A percentile compares a stretch with the other conserved stretches of the same genome.
Conservation (phyloP, 371 early-diverging fungal species). For the Parasitella parasitica region DNA sequence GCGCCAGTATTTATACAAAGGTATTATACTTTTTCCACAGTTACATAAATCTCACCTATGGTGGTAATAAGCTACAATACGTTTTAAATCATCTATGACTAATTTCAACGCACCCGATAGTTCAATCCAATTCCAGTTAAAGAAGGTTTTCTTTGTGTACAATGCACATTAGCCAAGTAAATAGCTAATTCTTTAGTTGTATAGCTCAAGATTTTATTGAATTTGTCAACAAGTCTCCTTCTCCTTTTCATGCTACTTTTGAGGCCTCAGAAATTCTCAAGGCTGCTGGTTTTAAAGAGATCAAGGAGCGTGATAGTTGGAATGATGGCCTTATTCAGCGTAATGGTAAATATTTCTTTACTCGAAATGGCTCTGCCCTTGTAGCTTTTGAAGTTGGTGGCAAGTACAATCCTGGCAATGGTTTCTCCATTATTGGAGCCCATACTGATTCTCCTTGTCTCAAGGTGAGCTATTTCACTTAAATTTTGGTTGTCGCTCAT, state of each 20-base stretch:
- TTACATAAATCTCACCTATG: background rate
- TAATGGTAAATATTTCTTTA: conserved; percentile 91
- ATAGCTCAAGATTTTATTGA: conserved; percentile 62
- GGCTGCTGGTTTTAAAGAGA: conserved; percentile 79
- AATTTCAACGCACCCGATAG: background rate
- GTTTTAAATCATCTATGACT: background rate
- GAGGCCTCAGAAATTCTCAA: conserved; percentile 65
- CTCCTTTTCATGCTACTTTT: conserved; percentile 94
- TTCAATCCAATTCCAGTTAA: background rate
- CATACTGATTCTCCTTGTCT: conserved; percentile 96
- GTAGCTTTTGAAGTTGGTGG: conserved; percentile 95
- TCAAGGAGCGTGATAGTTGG: conserved; percentile 89
- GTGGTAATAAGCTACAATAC: background rate
- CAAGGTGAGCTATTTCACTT: conserved; percentile 71
- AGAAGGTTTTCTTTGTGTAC: background rate
- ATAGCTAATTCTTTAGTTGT: too few species aligned
- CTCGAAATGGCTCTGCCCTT: conserved; percentile 89
- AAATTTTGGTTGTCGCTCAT: too few species aligned
- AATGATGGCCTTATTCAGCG: conserved; percentile 59
- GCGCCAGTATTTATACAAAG: background rate
- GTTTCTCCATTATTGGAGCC: conserved; percentile 85
- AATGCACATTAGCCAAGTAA: too few species aligned
- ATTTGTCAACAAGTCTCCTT: conserved; percentile 90
- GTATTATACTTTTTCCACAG: background rate
- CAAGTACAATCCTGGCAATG: conserved; percentile 75